Percentiles rank a stretch among this genome's conserved stretches.
phyloP scores from a whole-genome alignment of 306 rosid genomes.

The cucumber (Cucumis sativus) region Cucumber_9930_V3 NC_026657.2:1182001-1182500 shows the following conservation, averaged over 20 bases:
- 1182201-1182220: slow-evolving; percentile 42
- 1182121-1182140: slow-evolving; percentile 63
- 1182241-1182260: slow-evolving; percentile 68
- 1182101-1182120: slow-evolving; percentile 80
- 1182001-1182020: background rate
- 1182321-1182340: slow-evolving; percentile 35
- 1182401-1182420: slow-evolving; percentile 84
- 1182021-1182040: slow-evolving; percentile 29
- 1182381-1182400: slow-evolving; percentile 64
- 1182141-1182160: slow-evolving; percentile 83
- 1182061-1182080: slow-evolving; percentile 80
- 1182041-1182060: slow-evolving; percentile 81
- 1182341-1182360: slow-evolving; percentile 67
- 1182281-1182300: slow-evolving; percentile 54
- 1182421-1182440: slow-evolving; percentile 95
- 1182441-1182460: slow-evolving; percentile 76
- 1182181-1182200: slow-evolving; percentile 53
- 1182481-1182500: slow-evolving; percentile 71
- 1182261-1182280: slow-evolving; percentile 48
- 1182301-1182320: slow-evolving; percentile 70
- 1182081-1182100: slow-evolving; percentile 98
- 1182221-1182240: slow-evolving; percentile 80
- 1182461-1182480: slow-evolving; percentile 47
- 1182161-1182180: slow-evolving; percentile 60
- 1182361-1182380: slow-evolving; percentile 82